Evolutionary conservation across 371 early-diverging fungal genomes (phyloP).

Genomic region (Mortierella sp.): DNA sequence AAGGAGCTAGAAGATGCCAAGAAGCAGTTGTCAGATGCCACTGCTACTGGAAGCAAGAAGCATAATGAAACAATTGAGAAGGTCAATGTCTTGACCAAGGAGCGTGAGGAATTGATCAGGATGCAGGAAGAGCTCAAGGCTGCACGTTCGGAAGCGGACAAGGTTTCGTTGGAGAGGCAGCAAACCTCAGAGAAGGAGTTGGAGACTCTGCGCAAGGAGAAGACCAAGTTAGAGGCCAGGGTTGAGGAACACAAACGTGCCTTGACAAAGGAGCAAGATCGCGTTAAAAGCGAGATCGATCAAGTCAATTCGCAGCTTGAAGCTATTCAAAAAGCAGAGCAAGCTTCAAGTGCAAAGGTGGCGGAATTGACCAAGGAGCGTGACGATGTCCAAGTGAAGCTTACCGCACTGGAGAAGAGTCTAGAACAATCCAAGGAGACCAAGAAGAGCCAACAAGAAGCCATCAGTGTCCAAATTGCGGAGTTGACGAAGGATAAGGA

Average conservation of each 20-base stretch:
- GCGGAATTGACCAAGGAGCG: slow-evolving; percentile 22
- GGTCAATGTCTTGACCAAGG: slow-evolving; percentile 45
- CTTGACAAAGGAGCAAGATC: slow-evolving; percentile 20
- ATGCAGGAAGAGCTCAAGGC: slow-evolving; percentile 17
- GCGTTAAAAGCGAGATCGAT: slow-evolving; percentile 10
- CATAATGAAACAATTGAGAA: slow-evolving; percentile 32
- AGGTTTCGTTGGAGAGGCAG: slow-evolving; percentile 42
- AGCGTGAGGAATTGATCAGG: slow-evolving; percentile 52
- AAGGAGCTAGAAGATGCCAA: slow-evolving; percentile 56
- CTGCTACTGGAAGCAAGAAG: slow-evolving; percentile 22
- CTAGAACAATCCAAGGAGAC: slow-evolving; percentile 32
- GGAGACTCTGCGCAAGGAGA: slow-evolving; percentile 20
- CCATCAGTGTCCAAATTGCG: slow-evolving; percentile 22
- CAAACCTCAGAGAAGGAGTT: slow-evolving; percentile 32
- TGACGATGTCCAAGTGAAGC: slow-evolving; percentile 48
- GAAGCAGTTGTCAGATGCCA: slow-evolving; percentile 4
- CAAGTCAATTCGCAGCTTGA: slow-evolving; percentile 18
- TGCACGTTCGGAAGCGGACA: slow-evolving; percentile 14
- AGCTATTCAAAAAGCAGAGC: slow-evolving; percentile 13
- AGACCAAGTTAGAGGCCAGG: slow-evolving; percentile 23
- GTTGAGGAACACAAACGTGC: slow-evolving; percentile 17
- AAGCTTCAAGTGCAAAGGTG: slow-evolving; percentile 1
- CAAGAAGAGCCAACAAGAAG: slow-evolving; percentile 38
- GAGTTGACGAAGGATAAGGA: slow-evolving; percentile 32
- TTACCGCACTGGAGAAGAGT: slow-evolving; percentile 56